A percentile compares a stretch with the other conserved stretches of the same genome.
These are phyloP conservation scores for Pythium sukuiense DNA, from an alignment of 352 stramenopile species.

Conservation along the genomic window DNA sequence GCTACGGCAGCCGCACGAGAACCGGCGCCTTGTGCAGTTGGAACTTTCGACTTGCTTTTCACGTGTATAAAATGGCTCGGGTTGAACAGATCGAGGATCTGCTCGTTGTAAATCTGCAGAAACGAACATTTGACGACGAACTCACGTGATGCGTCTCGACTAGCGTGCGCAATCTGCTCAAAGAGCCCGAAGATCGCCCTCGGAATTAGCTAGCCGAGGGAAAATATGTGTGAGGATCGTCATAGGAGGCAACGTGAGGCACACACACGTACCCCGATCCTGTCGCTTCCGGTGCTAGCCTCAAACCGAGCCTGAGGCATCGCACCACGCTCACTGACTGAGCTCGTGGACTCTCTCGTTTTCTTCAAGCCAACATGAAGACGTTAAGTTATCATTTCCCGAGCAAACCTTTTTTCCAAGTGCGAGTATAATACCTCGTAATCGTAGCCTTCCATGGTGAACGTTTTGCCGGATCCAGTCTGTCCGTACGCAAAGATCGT, in stretches of 20 bases:
- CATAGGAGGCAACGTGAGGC: not conserved
- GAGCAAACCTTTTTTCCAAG: too few species aligned
- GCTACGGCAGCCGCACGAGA: not conserved
- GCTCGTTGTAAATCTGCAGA: slow-evolving; percentile 52
- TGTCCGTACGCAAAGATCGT: slow-evolving; percentile 63
- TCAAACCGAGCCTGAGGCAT: slow-evolving; percentile 24
- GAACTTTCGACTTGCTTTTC: slow-evolving; percentile 1
- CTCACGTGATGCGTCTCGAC: slow-evolving; percentile 26
- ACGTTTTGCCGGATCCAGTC: slow-evolving; percentile 63
- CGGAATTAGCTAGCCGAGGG: slow-evolving; percentile 42
- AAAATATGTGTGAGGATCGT: not conserved
- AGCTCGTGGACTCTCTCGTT: slow-evolving; percentile 5
- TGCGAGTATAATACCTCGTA: too few species aligned
- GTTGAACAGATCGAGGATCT: slow-evolving; percentile 53
- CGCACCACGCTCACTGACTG: not conserved
- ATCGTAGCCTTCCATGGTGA: slow-evolving; percentile 62
- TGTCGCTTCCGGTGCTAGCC: slow-evolving; percentile 4
- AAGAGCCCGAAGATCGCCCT: slow-evolving; percentile 49
- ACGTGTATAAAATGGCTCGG: slow-evolving; percentile 34
- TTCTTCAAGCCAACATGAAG: not conserved
- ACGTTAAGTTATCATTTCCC: too few species aligned
- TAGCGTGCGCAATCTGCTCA: slow-evolving; percentile 26
- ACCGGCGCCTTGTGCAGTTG: slow-evolving; percentile 2
- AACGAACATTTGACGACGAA: slow-evolving; percentile 48
- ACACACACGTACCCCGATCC: slow-evolving; percentile 36